Percentiles rank a stretch among this genome's conserved stretches.
phyloP scores from a whole-genome alignment of 163 green algal genomes.

The Chlorella variabilis region DNA sequence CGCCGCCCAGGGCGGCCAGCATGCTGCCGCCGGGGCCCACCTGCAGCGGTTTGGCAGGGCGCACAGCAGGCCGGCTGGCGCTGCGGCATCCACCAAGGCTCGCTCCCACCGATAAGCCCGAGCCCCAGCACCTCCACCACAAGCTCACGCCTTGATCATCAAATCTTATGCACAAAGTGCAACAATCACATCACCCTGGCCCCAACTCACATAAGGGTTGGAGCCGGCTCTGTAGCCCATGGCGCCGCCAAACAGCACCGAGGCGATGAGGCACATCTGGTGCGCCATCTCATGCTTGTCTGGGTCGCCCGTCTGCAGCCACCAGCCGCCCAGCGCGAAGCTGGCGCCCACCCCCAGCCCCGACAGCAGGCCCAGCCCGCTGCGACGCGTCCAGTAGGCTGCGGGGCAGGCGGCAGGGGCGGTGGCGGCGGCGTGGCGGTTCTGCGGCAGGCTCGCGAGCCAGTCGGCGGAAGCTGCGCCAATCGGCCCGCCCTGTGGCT shows the following conservation, averaged over 20 bases:
- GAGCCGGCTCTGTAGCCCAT: slow-evolving; percentile 49
- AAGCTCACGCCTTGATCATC: too few relatives aligned
- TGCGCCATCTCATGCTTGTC: slow-evolving; percentile 50
- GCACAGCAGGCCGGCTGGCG: background rate
- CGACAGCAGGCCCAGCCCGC: slow-evolving; percentile 9
- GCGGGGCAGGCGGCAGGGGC: background rate
- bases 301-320: slow-evolving; percentile 19
- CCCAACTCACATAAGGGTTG: slow-evolving; percentile 35
- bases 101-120: background rate
- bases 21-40: slow-evolving; percentile 46
- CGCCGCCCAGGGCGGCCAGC: slow-evolving; percentile 49
- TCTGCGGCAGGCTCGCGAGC: too few relatives aligned
- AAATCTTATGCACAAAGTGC: too few relatives aligned
- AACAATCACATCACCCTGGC: too few relatives aligned
- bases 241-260: slow-evolving; percentile 34
- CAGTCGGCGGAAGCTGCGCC: too few relatives aligned
- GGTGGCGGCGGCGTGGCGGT: background rate
- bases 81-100: background rate
- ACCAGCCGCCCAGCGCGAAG: slow-evolving; percentile 29
- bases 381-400: slow-evolving; percentile 25
- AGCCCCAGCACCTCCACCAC: too few relatives aligned
- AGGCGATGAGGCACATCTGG: slow-evolving; percentile 40
- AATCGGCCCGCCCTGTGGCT: too few relatives aligned
- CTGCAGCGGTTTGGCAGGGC: slow-evolving; percentile 1
- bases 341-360: slow-evolving; percentile 16